Base-by-base conservation (phyloP, 331 rosid genomes). In the Phaseolus coccineus region DNA sequence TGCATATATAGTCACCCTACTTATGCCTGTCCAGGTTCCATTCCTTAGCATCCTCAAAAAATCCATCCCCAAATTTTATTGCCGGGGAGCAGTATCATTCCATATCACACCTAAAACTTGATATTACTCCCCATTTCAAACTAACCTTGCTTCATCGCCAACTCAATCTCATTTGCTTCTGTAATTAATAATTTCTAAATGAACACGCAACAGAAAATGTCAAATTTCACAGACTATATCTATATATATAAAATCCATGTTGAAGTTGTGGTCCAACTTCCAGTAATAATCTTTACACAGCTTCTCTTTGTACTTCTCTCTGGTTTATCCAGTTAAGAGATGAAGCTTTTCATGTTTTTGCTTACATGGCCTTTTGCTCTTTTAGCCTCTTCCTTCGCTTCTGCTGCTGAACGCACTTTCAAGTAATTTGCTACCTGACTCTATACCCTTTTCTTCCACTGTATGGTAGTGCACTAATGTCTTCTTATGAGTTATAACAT, bases 371-470 rank as follows among this genome's bases (percentile, higher is more conserved):
- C 75, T 64, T 70, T 88, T 5, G 76, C 77, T 56, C 86, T 88
- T 58, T 63, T 87, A 57, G 78, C 86, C 73, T 85, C 86, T 24
- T 87, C 92, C 72, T 3, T 80, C 24, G 82, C 84, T 71, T 87
- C 87, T 15, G 91, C 88, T 16, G 77, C 86, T 14, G 87, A 88
- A 83, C 90, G 82, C 71, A 65, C 82, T 40, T 88, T 88, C 81
- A 16, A 27, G 92, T 88, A 87, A 79, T 63, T 75, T 16, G 1
- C 67, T 30, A 8, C 30, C 13, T 44, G 28, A 6, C 53, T 76
- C 51, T 10, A 3, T 56, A 57, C 14, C 11, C 75, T 3, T 56
- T 57, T 33, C 3, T 14, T 69, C 6, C 35, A n/a, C 6, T 4
- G 11, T 46, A 19, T 19, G 6, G n/a, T 76, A 12, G 27, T 48